phyloP scores from a whole-genome alignment of 1,139 yeast species.

The Arxiozyma telluris region DNA sequence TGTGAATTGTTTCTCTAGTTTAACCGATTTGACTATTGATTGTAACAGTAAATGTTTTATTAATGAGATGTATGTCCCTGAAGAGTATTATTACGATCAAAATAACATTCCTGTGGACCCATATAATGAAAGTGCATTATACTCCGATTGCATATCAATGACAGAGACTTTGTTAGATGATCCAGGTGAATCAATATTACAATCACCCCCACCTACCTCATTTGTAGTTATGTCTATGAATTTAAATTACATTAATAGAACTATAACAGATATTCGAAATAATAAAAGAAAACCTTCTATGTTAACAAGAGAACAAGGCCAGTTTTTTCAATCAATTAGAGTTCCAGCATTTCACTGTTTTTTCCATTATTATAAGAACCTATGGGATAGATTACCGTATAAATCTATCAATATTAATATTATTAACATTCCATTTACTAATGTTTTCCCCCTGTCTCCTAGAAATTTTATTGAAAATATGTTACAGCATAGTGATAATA shows the following conservation, averaged over 20 bases:
- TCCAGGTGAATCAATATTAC: constrained; percentile 13
- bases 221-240: constrained; percentile 24
- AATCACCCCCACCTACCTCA: constrained; percentile 29
- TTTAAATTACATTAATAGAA: constrained; percentile 19
- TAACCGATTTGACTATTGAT: constrained; percentile 37
- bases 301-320: constrained; percentile 21
- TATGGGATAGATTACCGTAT: constrained; percentile 28
- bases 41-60: constrained; percentile 42
- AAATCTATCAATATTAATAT: constrained; percentile 24
- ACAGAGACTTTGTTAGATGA: constrained; percentile 24
- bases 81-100: constrained; percentile 20
- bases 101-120: constrained; percentile 4
- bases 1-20: constrained; percentile 38
- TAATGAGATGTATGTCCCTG: constrained; percentile 17
- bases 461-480: constrained; percentile 19
- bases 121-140: constrained; percentile 6
- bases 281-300: constrained; percentile 19
- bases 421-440: constrained; percentile 29
- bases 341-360: constrained; percentile 27
- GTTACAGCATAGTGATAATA: constrained; percentile 12
- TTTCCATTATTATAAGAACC: constrained; percentile 23
- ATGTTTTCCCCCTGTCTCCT: constrained; percentile 27
- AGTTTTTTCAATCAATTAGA: constrained; percentile 17
- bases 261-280: constrained; percentile 10
- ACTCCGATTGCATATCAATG: constrained; percentile 15